A percentile compares a stretch with the other conserved stretches of the same genome.
Conservation (phyloP, 1,139 yeast species). For the Sugiyamaella xylanicola region DNA sequence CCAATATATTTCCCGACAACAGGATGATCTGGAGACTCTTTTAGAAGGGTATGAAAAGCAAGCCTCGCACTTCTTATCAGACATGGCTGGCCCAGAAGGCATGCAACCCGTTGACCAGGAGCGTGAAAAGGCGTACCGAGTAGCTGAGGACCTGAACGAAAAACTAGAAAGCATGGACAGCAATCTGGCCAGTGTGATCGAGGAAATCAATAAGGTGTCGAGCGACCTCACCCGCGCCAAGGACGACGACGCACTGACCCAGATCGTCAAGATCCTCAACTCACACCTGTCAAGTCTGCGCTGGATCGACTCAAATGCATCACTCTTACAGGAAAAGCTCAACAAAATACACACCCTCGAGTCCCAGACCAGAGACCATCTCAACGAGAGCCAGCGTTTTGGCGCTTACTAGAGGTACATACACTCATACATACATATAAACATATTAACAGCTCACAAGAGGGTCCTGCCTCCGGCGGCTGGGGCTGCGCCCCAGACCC, state of each 20-base stretch:
- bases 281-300: slow-evolving; percentile 87
- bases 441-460: too few relatives aligned
- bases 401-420: slow-evolving; percentile 2
- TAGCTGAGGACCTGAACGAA: slow-evolving; percentile 85
- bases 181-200: slow-evolving; percentile 72
- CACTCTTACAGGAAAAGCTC: slow-evolving; percentile 61
- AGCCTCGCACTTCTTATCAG: slow-evolving; percentile 55
- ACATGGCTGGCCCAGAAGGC: slow-evolving; percentile 42
- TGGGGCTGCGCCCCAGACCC: slow-evolving; percentile 15
- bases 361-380: slow-evolving; percentile 15
- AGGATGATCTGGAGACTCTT: slow-evolving; percentile 81
- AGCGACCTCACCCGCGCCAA: slow-evolving; percentile 70
- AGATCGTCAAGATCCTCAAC: slow-evolving; percentile 76
- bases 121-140: slow-evolving; percentile 84
- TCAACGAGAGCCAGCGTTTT: slow-evolving; percentile 7
- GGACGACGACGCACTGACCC: slow-evolving; percentile 58
- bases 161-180: slow-evolving; percentile 76
- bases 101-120: slow-evolving; percentile 67
- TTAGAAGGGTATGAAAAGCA: slow-evolving; percentile 85
- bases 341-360: slow-evolving; percentile 13
- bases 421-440: too few relatives aligned
- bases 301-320: slow-evolving; percentile 78
- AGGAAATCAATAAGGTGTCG: slow-evolving; percentile 85
- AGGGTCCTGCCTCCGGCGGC: slow-evolving; percentile 16
- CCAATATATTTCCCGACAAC: slow-evolving; percentile 85